Base-by-base conservation (phyloP, 106 monocot genomes). In the Allium sativum region DNA sequence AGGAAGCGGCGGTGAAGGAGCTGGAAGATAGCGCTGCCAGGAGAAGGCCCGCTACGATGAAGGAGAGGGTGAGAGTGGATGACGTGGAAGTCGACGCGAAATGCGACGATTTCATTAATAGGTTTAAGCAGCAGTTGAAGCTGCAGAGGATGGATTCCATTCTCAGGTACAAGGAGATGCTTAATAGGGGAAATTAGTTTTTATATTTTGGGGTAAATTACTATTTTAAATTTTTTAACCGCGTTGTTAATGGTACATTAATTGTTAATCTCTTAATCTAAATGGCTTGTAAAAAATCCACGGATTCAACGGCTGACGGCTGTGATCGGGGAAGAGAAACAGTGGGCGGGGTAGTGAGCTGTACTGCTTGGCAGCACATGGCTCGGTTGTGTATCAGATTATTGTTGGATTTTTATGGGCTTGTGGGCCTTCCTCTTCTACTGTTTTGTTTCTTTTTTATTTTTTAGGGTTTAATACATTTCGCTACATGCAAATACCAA, bases 71-170 rank as follows among this genome's bases (percentile, higher is more conserved):
- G 22, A 68, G 8, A n/a, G 72, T 20, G 31, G 67, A 18, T n/a
- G 68, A 45, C 11, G 73, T 46, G 44, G 85, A 83, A 68, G 91
- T 91, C 31, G 91, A 86, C 47, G 82, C 86, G 10, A 71, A 55
- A 52, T 85, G 86, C 9, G 91, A 91, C 48, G 79, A 82, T 58
- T 90, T 90, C 69, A 90, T 90, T 19, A 90, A 85, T 72, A 41
- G 73, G 45, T 90, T 90, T 70, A 70, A 55, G 58, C 71, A 86
- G n/a, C 85, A 90, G 80, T 67, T 90, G 56, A 74, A 71, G 80
- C 75, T 90, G 12, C 90, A 90, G 75, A 55, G 90, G 10, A 55
- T 90, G 31, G 77, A 90, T 16, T 90, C 90, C 16, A 67, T 82
- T 44, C 58, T 71, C 18, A 75, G 82, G 70, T 85, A 90, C 74